Evolutionary conservation across 768 basidiomycete genomes (phyloP).

Genomic region (Amanita jacksonii): DNA sequence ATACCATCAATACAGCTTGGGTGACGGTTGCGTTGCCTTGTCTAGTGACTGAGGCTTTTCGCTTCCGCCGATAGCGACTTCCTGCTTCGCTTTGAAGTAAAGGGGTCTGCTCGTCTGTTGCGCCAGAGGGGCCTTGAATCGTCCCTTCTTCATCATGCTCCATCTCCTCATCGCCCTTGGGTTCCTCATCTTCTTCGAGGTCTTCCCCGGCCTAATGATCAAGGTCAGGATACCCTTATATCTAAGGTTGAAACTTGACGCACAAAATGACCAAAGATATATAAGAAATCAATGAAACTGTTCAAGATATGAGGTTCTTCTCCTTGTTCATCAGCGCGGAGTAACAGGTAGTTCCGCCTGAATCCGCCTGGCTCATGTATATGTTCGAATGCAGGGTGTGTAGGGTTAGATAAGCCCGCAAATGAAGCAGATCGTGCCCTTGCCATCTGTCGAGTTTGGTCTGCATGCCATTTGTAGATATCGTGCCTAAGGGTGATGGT

Average conservation of each 20-base stretch:
- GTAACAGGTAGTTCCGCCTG: constrained; percentile 75
- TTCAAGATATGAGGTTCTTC: constrained; percentile 57
- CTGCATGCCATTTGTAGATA: constrained; percentile 92
- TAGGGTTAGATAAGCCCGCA: constrained; percentile 42
- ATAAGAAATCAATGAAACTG: constrained; percentile 92
- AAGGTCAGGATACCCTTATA: background rate
- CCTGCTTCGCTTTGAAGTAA: constrained; percentile 31
- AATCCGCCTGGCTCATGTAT: constrained; percentile 96
- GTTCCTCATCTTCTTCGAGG: constrained; percentile 73
- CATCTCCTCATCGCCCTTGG: constrained; percentile 58
- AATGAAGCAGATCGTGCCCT: constrained; percentile 68
- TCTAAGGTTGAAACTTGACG: constrained; percentile 9
- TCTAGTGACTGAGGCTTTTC: constrained; percentile 41
- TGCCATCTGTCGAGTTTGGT: constrained; percentile 48
- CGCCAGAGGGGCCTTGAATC: constrained; percentile 2
- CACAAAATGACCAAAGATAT: constrained; percentile 94
- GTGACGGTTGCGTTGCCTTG: constrained; percentile 85
- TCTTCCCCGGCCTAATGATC: constrained; percentile 75
- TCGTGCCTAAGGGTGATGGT: constrained; percentile 48
- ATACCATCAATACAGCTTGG: constrained; percentile 89
- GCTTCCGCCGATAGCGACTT: constrained; percentile 37
- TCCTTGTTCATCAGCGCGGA: constrained; percentile 62
- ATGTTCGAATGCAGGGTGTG: constrained; percentile 79
- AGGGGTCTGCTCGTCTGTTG: constrained; percentile 42
- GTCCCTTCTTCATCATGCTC: constrained; percentile 17